A percentile compares a stretch with the other conserved stretches of the same genome.
Conservation (phyloP, 1,284 basidiomycete species). For the Xerocomus nothofagi region DNA sequence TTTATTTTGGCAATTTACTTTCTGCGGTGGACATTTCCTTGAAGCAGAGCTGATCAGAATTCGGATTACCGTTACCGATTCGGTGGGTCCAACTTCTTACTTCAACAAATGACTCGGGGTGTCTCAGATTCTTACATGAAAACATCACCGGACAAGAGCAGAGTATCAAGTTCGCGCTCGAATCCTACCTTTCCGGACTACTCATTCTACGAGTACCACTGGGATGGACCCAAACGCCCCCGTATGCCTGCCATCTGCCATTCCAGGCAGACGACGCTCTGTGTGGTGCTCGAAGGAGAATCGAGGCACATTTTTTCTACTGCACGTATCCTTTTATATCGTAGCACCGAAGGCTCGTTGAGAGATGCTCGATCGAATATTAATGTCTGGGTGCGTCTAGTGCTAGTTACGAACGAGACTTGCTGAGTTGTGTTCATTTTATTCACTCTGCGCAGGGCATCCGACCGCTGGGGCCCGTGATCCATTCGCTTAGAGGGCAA, state of each 20-base stretch:
- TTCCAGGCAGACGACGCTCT: slow-evolving; percentile 27
- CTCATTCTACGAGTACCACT: slow-evolving; percentile 27
- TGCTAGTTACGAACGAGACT: background rate
- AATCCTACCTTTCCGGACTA: slow-evolving; percentile 1
- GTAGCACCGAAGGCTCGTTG: background rate
- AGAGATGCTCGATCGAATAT: slow-evolving; percentile 11
- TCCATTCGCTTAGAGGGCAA: slow-evolving; percentile 14
- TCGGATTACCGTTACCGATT: too few relatives aligned
- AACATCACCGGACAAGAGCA: slow-evolving; percentile 20
- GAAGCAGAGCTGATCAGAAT: too few relatives aligned
- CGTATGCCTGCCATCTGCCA: slow-evolving; percentile 28
- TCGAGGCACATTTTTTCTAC: slow-evolving; percentile 25
- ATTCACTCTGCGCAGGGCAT: slow-evolving; percentile 14
- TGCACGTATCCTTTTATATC: slow-evolving; percentile 22
- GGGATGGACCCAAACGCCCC: slow-evolving; percentile 27
- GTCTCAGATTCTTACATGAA: slow-evolving; percentile 26
- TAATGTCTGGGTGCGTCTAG: slow-evolving; percentile 21
- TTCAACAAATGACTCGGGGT: too few relatives aligned
- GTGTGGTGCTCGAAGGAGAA: slow-evolving; percentile 23
- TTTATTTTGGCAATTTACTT: too few relatives aligned
- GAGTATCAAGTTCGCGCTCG: slow-evolving; percentile 11
- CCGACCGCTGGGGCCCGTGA: slow-evolving; percentile 13
- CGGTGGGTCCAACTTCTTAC: too few relatives aligned
- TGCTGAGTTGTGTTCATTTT: background rate
- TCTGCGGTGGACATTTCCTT: too few relatives aligned